A percentile compares a stretch with the other conserved stretches of the same genome.
Conservation (phyloP, 2,329 filamentous ascomycete species). For the Cladosporium sp. region DNA sequence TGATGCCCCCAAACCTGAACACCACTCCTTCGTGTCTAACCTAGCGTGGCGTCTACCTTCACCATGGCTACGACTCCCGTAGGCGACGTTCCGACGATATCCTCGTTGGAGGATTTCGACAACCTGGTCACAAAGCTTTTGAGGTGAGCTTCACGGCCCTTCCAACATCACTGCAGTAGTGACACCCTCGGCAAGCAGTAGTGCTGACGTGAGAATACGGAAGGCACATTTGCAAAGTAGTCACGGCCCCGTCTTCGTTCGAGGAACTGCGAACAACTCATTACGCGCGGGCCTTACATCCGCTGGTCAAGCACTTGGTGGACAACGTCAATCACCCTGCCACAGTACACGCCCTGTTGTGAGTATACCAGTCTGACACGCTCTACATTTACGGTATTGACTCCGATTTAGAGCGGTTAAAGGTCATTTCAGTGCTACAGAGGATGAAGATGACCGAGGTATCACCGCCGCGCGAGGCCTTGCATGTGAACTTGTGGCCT, state of each 20-base stretch:
- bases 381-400: background rate
- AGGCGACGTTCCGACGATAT: background rate
- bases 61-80: background rate
- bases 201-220: too few relatives aligned
- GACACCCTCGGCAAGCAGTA: too few relatives aligned
- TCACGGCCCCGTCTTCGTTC: conserved; percentile 62
- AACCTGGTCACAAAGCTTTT: conserved; percentile 1
- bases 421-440: conserved; percentile 63
- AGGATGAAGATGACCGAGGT: conserved; percentile 55
- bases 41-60: too few relatives aligned
- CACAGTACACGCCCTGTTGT: conserved; percentile 69
- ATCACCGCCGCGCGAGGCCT: conserved; percentile 63
- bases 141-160: background rate
- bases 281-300: conserved; percentile 50
- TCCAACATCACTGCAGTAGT: too few relatives aligned
- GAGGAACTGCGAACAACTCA: conserved; percentile 65
- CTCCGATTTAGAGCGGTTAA: conserved; percentile 55
- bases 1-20: too few relatives aligned
- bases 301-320: conserved; percentile 61
- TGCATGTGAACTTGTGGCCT: conserved; percentile 75
- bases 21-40: too few relatives aligned
- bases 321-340: conserved; percentile 59
- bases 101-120: conserved; percentile 3
- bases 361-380: conserved; percentile 13
- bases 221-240: conserved; percentile 55